Percentiles rank a stretch among this genome's conserved stretches.
Conservation (phyloP, 1,284 basidiomycete species). For the Violaceomyces palustris region DNA sequence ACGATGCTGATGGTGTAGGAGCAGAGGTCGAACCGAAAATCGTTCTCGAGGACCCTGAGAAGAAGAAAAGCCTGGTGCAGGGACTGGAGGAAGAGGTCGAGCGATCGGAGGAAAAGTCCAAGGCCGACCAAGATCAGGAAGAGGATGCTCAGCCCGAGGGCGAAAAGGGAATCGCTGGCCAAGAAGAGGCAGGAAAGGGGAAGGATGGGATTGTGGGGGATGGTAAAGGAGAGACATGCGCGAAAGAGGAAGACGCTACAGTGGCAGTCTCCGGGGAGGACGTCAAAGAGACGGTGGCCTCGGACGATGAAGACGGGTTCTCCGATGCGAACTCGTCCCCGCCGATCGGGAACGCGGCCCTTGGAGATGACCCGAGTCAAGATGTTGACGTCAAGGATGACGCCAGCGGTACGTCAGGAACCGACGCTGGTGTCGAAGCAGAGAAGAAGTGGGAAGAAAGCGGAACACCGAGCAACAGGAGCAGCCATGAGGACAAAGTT, state of each 20-base stretch:
- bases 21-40: slow-evolving; percentile 17
- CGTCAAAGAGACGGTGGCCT: slow-evolving; percentile 5
- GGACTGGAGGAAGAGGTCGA: background rate
- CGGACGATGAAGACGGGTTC: slow-evolving; percentile 20
- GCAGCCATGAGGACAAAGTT: too few relatives aligned
- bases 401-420: too few relatives aligned
- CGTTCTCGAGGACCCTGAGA: slow-evolving; percentile 13
- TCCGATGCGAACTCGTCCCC: slow-evolving; percentile 18
- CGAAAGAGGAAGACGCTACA: slow-evolving; percentile 1
- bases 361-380: background rate
- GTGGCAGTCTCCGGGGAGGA: background rate
- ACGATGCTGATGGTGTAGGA: background rate
- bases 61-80: background rate
- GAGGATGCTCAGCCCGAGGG: slow-evolving; percentile 4
- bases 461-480: too few relatives aligned
- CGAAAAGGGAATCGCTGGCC: too few relatives aligned
- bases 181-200: slow-evolving; percentile 18
- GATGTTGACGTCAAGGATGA: background rate
- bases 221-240: background rate
- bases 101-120: background rate
- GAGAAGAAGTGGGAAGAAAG: too few relatives aligned
- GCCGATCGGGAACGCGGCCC: slow-evolving; percentile 2
- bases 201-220: slow-evolving; percentile 10
- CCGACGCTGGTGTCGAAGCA: too few relatives aligned
- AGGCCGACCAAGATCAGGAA: slow-evolving; percentile 1